Conservation (phyloP, 306 rosid species). For the Lathyrus sativus region DNA sequence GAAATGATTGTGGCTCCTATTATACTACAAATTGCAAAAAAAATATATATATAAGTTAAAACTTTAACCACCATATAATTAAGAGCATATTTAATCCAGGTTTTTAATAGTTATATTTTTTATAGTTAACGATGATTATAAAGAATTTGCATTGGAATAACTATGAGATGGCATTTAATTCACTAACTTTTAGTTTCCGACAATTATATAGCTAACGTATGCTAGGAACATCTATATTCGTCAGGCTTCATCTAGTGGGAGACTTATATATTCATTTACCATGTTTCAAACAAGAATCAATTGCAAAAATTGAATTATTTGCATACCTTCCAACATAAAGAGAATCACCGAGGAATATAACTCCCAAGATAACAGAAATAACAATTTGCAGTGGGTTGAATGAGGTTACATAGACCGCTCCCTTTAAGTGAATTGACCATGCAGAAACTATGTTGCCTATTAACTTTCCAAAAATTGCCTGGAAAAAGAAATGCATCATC, state of each 20-base stretch:
- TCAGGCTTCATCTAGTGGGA: no score
- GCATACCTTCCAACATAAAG: constrained; percentile 84
- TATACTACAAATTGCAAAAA: constrained; percentile 51
- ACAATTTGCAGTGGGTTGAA: constrained; percentile 86
- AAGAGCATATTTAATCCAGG: no score
- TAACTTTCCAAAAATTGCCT: constrained; percentile 80
- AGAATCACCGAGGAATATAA: constrained; percentile 68
- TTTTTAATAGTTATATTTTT: no score
- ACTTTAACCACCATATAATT: not conserved
- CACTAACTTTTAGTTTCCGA: no score
- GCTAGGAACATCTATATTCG: no score
- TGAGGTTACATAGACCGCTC: constrained; percentile 71
- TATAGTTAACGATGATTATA: no score
- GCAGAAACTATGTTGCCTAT: constrained; percentile 63
- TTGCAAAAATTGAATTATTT: constrained; percentile 4
- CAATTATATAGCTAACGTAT: no score
- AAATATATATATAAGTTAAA: not conserved
- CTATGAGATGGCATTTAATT: no score
- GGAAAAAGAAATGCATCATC: not conserved
- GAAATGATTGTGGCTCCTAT: constrained; percentile 81
- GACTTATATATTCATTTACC: no score
- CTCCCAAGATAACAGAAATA: constrained; percentile 75
- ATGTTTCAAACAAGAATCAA: no score
- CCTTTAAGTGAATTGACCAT: constrained; percentile 75
- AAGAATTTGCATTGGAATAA: no score